Conservation (phyloP, 169 alveolate species). For the Cyclospora cayetanensis region DNA sequence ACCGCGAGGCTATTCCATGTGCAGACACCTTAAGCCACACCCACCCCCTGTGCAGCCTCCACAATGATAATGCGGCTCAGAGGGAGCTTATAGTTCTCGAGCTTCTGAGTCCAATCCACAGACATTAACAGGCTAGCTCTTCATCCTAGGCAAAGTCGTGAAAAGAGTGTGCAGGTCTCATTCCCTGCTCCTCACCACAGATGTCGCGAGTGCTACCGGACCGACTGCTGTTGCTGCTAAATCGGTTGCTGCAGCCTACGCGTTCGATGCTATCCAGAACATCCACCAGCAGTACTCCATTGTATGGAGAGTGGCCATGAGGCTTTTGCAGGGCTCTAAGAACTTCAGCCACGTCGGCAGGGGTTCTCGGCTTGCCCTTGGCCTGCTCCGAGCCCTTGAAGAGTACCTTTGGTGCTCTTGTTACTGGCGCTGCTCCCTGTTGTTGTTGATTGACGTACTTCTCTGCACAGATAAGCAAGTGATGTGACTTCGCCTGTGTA, state of each 20-base stretch:
- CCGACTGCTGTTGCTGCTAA: constrained; percentile 5
- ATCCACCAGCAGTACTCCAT: constrained; percentile 46
- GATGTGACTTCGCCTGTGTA: no score
- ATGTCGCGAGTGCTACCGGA: background rate
- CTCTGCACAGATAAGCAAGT: no score
- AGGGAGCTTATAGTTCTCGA: constrained; percentile 30
- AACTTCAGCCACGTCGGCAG: constrained; percentile 49
- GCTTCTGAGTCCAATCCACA: constrained; percentile 33
- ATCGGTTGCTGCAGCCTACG: background rate
- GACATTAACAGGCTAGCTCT: background rate
- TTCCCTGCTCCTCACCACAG: no score
- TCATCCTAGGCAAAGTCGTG: no score
- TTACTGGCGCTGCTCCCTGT: constrained; percentile 6
- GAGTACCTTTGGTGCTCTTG: background rate
- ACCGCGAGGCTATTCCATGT: background rate
- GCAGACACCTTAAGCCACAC: background rate
- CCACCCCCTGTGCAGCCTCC: constrained; percentile 42
- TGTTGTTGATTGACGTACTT: constrained; percentile 7
- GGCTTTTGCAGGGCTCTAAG: constrained; percentile 43
- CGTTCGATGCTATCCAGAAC: constrained; percentile 43
- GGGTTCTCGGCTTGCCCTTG: constrained; percentile 41
- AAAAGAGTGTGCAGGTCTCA: no score
- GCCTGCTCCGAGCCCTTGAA: constrained; percentile 20
- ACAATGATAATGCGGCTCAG: constrained; percentile 52
- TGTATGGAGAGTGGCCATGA: background rate